These are phyloP conservation scores for Lanzia echinophila DNA, from an alignment of 2,329 filamentous ascomycete species.

Conservation along the genomic window DNA sequence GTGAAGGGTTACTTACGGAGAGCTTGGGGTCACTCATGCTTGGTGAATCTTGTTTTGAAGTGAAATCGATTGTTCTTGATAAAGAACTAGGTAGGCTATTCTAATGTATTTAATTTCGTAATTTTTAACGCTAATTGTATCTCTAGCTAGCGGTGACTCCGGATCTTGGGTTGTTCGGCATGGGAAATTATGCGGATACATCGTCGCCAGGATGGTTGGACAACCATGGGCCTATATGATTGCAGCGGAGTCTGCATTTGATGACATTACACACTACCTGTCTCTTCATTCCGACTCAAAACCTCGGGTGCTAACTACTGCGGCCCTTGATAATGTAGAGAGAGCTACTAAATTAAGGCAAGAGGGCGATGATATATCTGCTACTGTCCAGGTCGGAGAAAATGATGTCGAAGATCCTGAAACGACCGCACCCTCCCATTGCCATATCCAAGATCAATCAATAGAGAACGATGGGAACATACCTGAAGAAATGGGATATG, in stretches of 20 bases:
- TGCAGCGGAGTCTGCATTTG: not conserved
- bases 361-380: too few relatives aligned
- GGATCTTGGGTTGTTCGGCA: not conserved
- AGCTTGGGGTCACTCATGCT: not conserved
- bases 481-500: too few relatives aligned
- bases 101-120: not conserved
- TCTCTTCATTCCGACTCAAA: too few relatives aligned
- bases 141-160: not conserved
- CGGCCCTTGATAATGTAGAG: too few relatives aligned
- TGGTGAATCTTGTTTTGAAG: not conserved
- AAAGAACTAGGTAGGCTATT: not conserved
- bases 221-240: not conserved
- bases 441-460: too few relatives aligned
- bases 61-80: not conserved
- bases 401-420: too few relatives aligned
- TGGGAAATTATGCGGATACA: not conserved
- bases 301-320: too few relatives aligned
- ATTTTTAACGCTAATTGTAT: not conserved
- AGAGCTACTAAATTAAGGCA: too few relatives aligned
- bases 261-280: not conserved
- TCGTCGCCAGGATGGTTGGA: not conserved
- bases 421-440: too few relatives aligned
- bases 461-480: too few relatives aligned
- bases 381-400: too few relatives aligned
- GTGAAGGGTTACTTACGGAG: not conserved